Evolutionary conservation across 2,329 filamentous ascomycete genomes (phyloP), one percentile per base, ranked within the genome.

Genomic region (Trichoderma koningii): DNA sequence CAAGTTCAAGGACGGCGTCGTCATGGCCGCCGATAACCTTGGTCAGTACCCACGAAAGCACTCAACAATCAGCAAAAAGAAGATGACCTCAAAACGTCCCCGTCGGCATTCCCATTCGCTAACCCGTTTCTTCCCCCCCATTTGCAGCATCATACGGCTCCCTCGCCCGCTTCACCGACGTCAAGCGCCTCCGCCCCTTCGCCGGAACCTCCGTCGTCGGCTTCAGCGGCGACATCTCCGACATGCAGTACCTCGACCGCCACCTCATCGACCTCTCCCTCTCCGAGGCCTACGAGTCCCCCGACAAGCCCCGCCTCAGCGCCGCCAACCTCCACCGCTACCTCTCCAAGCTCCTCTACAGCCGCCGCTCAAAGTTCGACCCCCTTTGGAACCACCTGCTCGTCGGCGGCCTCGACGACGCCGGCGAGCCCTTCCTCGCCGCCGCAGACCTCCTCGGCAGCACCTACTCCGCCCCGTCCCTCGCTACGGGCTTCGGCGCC

Each of bases 161-260:
- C 65, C 91, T 94, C 70, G 94, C 95, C 67, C 92, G 95, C 76
- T 99, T 98, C 85, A 93, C 91, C 73, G 91, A 97, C 78, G 92
- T 98, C 76, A 96, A 97, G 82, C 93, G 95, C 75, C 89, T 99
- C 71, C 92, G 92, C 73, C 85, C 88, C 72, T 98, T 98, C 80
- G 92, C 93, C 80, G 84, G 88, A 70, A 87, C 89, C 69, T 89
- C 92, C 34, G 86, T 98, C 67, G 85, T 99, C 74, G 95, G 95
- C 73, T 96, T 98, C 81, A 92, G 93, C 77, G 95, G 95, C 77
- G 95, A 99, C 82, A 89, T 99, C 72, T 96, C 92, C 69, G 95
- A 99, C 83, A 98, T 99, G 95, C 95, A 99, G 83, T 96, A 96
- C 83, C 88, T 99, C 71, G 91, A 97, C 85, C 89, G 95, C 72